phyloP scores from a whole-genome alignment of 805 yeast genomes.

The Wickerhamia fluorescens region DNA sequence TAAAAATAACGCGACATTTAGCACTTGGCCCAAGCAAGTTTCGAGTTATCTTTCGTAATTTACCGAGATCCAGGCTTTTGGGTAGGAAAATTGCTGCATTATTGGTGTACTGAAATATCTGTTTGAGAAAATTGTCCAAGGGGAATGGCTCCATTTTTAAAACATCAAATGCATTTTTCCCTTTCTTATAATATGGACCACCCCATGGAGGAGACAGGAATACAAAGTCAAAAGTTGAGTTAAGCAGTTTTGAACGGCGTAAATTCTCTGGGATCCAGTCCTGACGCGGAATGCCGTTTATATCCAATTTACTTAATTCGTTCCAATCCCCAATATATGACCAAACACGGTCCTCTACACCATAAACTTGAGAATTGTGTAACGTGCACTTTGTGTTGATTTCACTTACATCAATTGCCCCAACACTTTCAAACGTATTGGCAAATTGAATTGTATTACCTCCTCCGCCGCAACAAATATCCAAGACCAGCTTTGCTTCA shows the following conservation, averaged over 20 bases:
- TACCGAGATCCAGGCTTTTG: constrained; percentile 47
- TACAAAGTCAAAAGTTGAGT: constrained; percentile 40
- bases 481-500: constrained; percentile 42
- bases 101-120: constrained; percentile 32
- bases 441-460: constrained; percentile 81
- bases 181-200: constrained; percentile 52
- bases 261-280: constrained; percentile 29
- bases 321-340: constrained; percentile 45
- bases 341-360: constrained; percentile 45
- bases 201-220: constrained; percentile 92
- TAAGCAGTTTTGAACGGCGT: constrained; percentile 8
- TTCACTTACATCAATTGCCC: constrained; percentile 56
- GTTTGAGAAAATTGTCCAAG: constrained; percentile 37
- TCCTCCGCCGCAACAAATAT: constrained; percentile 83
- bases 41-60: constrained; percentile 41
- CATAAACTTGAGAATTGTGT: constrained; percentile 62
- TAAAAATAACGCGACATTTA: constrained; percentile 40
- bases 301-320: constrained; percentile 15
- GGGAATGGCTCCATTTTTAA: constrained; percentile 40
- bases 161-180: constrained; percentile 39
- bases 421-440: constrained; percentile 43
- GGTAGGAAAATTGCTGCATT: constrained; percentile 62
- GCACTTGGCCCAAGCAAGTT: constrained; percentile 39
- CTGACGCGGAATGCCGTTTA: constrained; percentile 7
- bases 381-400: constrained; percentile 59